These are phyloP conservation scores for Xylariaceae sp. DNA, from an alignment of 2,329 filamentous ascomycete genomes.

Conservation along the genomic window DNA sequence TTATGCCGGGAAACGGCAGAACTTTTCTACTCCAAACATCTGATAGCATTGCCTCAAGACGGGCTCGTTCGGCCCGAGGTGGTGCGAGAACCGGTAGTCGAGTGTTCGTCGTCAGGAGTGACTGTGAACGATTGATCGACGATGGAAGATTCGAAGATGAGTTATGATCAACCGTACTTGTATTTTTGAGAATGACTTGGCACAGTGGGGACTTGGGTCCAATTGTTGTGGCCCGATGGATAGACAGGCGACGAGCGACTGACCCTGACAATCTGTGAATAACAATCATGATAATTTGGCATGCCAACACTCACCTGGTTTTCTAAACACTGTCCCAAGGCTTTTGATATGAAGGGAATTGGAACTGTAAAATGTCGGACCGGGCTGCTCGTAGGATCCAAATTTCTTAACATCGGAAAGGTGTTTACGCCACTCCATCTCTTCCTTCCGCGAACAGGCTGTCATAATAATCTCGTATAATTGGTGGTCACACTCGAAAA, in stretches of 20 bases:
- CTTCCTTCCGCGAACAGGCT: constrained; percentile 76
- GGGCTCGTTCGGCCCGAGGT: constrained; percentile 66
- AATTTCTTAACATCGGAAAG: constrained; percentile 49
- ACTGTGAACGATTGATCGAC: constrained; percentile 71
- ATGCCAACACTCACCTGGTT: constrained; percentile 47
- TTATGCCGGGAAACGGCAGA: constrained; percentile 80
- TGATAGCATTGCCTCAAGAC: constrained; percentile 65
- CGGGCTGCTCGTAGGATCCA: constrained; percentile 42
- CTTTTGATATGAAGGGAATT: constrained; percentile 65
- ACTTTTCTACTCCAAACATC: constrained; percentile 81
- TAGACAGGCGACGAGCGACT: constrained; percentile 63
- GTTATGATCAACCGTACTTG: constrained; percentile 58
- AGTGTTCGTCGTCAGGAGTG: constrained; percentile 63
- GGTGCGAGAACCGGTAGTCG: constrained; percentile 67
- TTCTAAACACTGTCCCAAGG: constrained; percentile 69
- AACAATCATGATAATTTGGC: background rate
- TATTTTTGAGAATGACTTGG: constrained; percentile 84
- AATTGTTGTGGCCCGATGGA: constrained; percentile 71
- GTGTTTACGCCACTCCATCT: constrained; percentile 71
- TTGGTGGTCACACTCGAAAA: constrained; percentile 71
- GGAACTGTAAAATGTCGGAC: constrained; percentile 53
- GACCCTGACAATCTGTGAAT: constrained; percentile 41
- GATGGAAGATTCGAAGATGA: constrained; percentile 39
- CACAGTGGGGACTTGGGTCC: constrained; percentile 61
- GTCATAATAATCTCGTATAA: constrained; percentile 82